A percentile compares a stretch with the other conserved stretches of the same genome.
phyloP scores from a whole-genome alignment of 805 yeast species.

The Nakazawaea ambrosiae region DNA sequence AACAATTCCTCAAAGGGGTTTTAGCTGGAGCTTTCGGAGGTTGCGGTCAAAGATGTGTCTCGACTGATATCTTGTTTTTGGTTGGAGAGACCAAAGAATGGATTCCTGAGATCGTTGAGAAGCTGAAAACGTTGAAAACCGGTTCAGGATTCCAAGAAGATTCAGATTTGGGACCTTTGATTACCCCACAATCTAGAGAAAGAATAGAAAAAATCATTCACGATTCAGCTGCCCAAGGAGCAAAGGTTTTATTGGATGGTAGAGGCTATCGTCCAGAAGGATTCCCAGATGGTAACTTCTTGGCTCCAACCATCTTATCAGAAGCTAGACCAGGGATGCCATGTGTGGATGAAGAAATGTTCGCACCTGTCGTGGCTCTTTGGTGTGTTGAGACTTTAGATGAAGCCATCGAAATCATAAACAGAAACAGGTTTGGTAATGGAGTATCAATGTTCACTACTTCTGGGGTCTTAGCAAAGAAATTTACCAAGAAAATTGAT shows the following conservation, averaged over 20 bases:
- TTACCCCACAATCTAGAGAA: constrained; percentile 49
- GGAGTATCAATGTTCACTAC: constrained; percentile 67
- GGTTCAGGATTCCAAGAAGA: constrained; percentile 58
- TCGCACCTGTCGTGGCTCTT: constrained; percentile 67
- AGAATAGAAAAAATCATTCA: constrained; percentile 52
- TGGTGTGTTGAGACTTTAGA: constrained; percentile 58
- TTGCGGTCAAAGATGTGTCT: constrained; percentile 83
- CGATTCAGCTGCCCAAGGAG: constrained; percentile 54
- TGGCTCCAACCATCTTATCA: constrained; percentile 63
- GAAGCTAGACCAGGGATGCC: constrained; percentile 62
- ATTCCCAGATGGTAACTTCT: constrained; percentile 53
- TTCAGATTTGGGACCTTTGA: constrained; percentile 67
- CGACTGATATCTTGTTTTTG: constrained; percentile 64
- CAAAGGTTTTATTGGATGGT: constrained; percentile 58
- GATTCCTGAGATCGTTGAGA: constrained; percentile 52
- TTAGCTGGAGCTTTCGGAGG: constrained; percentile 79
- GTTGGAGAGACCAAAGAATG: constrained; percentile 63
- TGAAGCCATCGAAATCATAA: constrained; percentile 60
- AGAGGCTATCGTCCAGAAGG: constrained; percentile 38
- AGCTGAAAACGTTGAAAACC: constrained; percentile 50
- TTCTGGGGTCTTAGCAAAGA: constrained; percentile 64
- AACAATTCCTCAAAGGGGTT: constrained; percentile 55
- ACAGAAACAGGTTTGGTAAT: constrained; percentile 55
- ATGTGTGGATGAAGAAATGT: constrained; percentile 68
- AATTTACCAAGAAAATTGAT: constrained; percentile 60